Evolutionary conservation across 768 basidiomycete genomes (phyloP), one percentile per base, ranked within the genome.

Genomic region (Lactarius akahatsu): DNA sequence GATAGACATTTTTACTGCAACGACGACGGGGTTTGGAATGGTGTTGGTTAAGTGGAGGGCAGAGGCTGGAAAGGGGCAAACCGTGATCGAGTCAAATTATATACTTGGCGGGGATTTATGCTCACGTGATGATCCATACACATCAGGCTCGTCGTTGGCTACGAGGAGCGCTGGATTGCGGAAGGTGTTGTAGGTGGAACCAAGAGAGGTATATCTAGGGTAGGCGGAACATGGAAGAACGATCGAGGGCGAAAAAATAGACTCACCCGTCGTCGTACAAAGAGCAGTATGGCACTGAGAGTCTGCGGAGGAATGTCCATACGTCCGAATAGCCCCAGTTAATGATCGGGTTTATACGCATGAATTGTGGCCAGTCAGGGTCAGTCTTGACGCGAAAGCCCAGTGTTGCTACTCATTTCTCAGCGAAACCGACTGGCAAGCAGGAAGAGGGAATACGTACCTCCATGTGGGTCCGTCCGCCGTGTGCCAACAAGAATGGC

Each of bases 261-360:
- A 59, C 60, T 13, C 65, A 96, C 91, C 96, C 97, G 77, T 91
- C 81, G 72, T 98, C 94, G 73, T 99, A 99, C 52, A 99, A 75
- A 43, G 76, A 74, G 74, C 97, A 99, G 74, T 96, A 99, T 2
- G 91, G 92, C 5, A 99, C 86, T 3, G 86, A 75, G 23, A 95
- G 77, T 59, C 79, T 77, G 20, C 86, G 82, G 54, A 99, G 79
- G 78, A 96, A 99, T 2, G 79, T 78, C 97, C 97, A 99, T 5
- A 99, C 86, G 69, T 96, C 87, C 11, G 77, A 74, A 77, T 99
- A 99, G 1, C 86, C 82, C 97, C 97, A 99, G 74, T 98, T 89
- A 64, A 99, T 91, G 72, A 99, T 90, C 0, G 97, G 97, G 74
- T 98, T 96, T 23, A 98, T 85, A 23, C 97, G 87, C 74, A 94